These are phyloP conservation scores for Elongisporangium senticosum DNA, from an alignment of 352 stramenopile genomes.

Conservation along the genomic window DNA sequence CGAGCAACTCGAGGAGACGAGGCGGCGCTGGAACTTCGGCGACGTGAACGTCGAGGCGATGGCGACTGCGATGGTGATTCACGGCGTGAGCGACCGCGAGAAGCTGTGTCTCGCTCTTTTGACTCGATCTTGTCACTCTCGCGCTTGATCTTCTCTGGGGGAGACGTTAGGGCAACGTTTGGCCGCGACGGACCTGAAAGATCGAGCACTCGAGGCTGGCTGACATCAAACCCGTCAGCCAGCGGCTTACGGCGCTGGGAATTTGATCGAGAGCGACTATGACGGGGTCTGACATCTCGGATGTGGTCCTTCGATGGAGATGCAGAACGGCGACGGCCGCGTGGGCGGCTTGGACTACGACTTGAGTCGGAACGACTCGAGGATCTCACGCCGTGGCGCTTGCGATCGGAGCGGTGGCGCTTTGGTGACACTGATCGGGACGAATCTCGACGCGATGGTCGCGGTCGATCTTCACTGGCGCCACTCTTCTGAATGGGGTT, in stretches of 20 bases:
- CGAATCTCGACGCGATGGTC: background rate
- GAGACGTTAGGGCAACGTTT: background rate
- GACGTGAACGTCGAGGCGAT: slow-evolving; percentile 5
- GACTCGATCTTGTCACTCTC: background rate
- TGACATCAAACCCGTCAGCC: no score
- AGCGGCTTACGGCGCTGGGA: background rate
- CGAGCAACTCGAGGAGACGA: slow-evolving; percentile 15
- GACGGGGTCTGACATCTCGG: no score
- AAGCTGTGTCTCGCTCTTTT: no score
- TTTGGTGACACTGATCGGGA: slow-evolving; percentile 1
- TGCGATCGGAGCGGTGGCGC: background rate
- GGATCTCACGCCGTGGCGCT: slow-evolving; percentile 8
- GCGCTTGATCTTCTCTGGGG: slow-evolving; percentile 3
- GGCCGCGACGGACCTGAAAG: slow-evolving; percentile 7
- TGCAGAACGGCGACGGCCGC: no score
- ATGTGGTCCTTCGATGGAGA: no score
- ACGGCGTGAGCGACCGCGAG: no score
- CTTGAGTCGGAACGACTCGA: slow-evolving; percentile 15
- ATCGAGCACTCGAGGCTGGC: slow-evolving; percentile 3
- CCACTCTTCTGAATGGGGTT: no score
- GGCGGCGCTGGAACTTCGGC: slow-evolving; percentile 14
- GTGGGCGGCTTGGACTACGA: slow-evolving; percentile 5
- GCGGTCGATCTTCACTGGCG: background rate
- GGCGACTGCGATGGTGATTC: slow-evolving; percentile 6
- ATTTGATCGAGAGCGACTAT: slow-evolving; percentile 10